Evolutionary conservation across 805 yeast genomes (phyloP), one percentile per base, ranked within the genome.

Genomic region (Wickerhamiella lipophila): DNA sequence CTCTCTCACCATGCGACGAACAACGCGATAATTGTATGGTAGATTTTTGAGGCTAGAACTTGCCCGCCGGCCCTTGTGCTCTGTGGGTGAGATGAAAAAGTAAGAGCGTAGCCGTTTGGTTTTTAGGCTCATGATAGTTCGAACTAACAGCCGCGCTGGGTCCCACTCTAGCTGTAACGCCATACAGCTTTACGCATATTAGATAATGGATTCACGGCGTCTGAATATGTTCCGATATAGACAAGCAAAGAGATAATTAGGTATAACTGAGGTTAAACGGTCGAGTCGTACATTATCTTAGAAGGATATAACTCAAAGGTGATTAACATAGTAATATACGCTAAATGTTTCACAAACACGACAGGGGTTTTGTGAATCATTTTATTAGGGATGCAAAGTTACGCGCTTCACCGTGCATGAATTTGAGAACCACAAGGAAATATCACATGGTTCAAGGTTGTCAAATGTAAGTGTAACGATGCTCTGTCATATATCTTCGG

Each of bases 381-480:
- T 32, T 15, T 16, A 32, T 32, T 19, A n/a, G 12, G 19, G 38
- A 32, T 32, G 38, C 38, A 32, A 32, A 4, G 38, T 32, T 11
- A 32, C 38, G 38, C 38, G 38, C 38, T 6, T 32, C 38, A 29
- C 21, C 18, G 38, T 32, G 38, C 38, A 32, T 32, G 21, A 29
- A 13, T 13, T 29, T 29, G 32, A 29, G 11, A 6, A 29, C 32
- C 13, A 29, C 32, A 29, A 29, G 32, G 32, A 11, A 29, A 5
- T 7, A 25, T 25, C 27, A 25, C 27, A 25, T 25, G 27, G 9
- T 25, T 25, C 6, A 25, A 25, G 27, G 27, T 7, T 25, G 27
- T 25, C 27, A 25, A 6, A 25, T 25, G 9, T 25, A 25, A 25
- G 9, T 7, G 27, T 9, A 25, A 6, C 27, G 9, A 6, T 7